Conservation (phyloP, 495 filamentous ascomycete genomes). For the Tuber umbilicatum region DNA sequence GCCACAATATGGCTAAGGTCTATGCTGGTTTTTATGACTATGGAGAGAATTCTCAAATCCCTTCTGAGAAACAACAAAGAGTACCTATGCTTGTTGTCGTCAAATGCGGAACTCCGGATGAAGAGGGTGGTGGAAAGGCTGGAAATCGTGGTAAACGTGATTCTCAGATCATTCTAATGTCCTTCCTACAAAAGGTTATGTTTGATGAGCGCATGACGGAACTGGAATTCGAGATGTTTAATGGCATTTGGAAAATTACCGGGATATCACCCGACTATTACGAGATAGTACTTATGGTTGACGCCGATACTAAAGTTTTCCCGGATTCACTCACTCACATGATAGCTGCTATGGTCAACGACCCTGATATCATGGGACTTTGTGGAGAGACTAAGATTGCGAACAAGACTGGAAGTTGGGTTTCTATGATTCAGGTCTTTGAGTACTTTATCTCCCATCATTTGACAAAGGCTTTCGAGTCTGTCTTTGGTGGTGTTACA, state of each 20-base stretch:
- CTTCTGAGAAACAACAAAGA: slow-evolving; percentile 82
- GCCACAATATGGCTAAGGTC: slow-evolving; percentile 98
- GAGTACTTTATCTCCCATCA: slow-evolving; percentile 99
- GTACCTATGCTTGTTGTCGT: slow-evolving; percentile 99
- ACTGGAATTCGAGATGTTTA: slow-evolving; percentile 99
- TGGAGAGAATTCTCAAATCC: slow-evolving; percentile 69
- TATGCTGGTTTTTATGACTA: slow-evolving; percentile 98
- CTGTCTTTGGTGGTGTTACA: slow-evolving; percentile 97
- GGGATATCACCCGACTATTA: slow-evolving; percentile 97
- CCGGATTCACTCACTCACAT: slow-evolving; percentile 97
- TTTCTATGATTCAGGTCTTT: slow-evolving; percentile 99
- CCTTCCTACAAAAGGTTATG: slow-evolving; percentile 99
- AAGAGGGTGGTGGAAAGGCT: slow-evolving; percentile 71
- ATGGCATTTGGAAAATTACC: slow-evolving; percentile 95
- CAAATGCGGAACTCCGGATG: slow-evolving; percentile 89
- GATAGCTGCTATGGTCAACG: slow-evolving; percentile 98
- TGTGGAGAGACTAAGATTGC: slow-evolving; percentile 99
- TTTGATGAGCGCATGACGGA: slow-evolving; percentile 99
- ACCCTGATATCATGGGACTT: slow-evolving; percentile 97
- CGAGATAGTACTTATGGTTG: slow-evolving; percentile 95
- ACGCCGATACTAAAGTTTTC: slow-evolving; percentile 98
- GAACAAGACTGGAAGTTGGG: slow-evolving; percentile 92
- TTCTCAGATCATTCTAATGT: slow-evolving; percentile 98
- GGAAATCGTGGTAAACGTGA: slow-evolving; percentile 98
- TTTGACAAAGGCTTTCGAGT: slow-evolving; percentile 93